Evolutionary conservation across 345 rosid species (phyloP), one percentile per base, ranked within the genome.

Genomic region (Moricandia arvensis): DNA sequence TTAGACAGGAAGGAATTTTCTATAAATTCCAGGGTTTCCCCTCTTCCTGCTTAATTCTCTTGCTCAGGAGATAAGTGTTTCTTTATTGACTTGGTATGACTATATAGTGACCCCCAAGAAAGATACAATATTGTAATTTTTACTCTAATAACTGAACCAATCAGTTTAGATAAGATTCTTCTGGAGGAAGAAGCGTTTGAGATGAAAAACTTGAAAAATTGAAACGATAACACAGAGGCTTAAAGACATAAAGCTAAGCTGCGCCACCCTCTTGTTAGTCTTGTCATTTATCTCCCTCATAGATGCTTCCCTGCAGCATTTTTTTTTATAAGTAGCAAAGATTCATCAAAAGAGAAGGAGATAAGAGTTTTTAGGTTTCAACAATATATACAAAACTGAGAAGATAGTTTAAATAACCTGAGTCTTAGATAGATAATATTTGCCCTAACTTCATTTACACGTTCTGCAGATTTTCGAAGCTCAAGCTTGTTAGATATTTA

Each of bases 161-260:
- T n/a, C n/a, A n/a, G n/a, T n/a, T n/a, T n/a, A n/a, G n/a, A n/a
- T 60, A 61, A 78, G 81, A 74, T 78, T 78, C 73, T 78, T 78
- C 54, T 78, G 72, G 69, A 59, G 68, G 65, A 78, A 78, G 67
- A 17, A 78, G 59, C 77, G 74, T 78, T 53, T 78, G 69, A 78
- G 77, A 72, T 78, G 18, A 69, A 47, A 78, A 72, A 72, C 49
- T 72, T 78, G 81, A 17, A 60, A 18, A 66, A 72, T 12, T 38
- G 81, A 78, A 72, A 78, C 81, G 7, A 38, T 0, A 59, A 53
- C 3, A 4, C 51, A 68, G 4, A 78, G 2, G 24, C 77, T 73
- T 30, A 78, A 18, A 29, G 77, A 72, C 10, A 72, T 4, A 0
- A 60, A 49, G 64, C 77, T 67, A 0, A 72, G 59, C 8, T 66